phyloP scores from a whole-genome alignment of 2,329 filamentous ascomycete species.

The Trichophyton equinum region DNA sequence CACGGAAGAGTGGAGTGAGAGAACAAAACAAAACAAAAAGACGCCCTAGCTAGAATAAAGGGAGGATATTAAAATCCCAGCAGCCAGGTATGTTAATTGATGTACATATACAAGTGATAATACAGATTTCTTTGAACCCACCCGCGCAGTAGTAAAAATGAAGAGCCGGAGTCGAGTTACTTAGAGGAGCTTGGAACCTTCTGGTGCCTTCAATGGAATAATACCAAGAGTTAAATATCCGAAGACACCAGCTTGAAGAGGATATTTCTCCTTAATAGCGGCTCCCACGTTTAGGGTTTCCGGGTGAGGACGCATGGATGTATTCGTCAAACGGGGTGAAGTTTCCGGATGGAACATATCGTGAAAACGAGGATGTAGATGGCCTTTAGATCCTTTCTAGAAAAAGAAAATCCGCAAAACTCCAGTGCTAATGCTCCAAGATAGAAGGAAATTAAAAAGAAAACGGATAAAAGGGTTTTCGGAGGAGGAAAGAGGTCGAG shows the following conservation, averaged over 20 bases:
- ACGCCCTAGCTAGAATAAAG: background rate
- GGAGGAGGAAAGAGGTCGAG: background rate
- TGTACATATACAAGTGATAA: constrained; percentile 1
- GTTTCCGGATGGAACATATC: background rate
- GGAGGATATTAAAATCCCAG: background rate
- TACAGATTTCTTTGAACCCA: background rate
- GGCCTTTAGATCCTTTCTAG: background rate
- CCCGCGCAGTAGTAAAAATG: too few relatives aligned
- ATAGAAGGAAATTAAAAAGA: background rate
- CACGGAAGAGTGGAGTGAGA: background rate
- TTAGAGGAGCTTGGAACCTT: background rate
- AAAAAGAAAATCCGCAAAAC: background rate
- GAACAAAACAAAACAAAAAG: background rate
- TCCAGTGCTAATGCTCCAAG: constrained; percentile 2
- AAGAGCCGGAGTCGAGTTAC: too few relatives aligned
- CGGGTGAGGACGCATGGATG: background rate
- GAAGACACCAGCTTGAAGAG: background rate
- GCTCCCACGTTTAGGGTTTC: background rate
- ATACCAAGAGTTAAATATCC: background rate
- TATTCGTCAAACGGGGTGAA: background rate
- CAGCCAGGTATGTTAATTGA: background rate
- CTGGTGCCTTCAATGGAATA: background rate
- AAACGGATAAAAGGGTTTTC: background rate
- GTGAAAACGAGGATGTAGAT: background rate
- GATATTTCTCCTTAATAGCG: background rate